A percentile compares a stretch with the other conserved stretches of the same genome.
Conservation (phyloP, 768 basidiomycete genomes). For the Pleurotus eryngii region DNA sequence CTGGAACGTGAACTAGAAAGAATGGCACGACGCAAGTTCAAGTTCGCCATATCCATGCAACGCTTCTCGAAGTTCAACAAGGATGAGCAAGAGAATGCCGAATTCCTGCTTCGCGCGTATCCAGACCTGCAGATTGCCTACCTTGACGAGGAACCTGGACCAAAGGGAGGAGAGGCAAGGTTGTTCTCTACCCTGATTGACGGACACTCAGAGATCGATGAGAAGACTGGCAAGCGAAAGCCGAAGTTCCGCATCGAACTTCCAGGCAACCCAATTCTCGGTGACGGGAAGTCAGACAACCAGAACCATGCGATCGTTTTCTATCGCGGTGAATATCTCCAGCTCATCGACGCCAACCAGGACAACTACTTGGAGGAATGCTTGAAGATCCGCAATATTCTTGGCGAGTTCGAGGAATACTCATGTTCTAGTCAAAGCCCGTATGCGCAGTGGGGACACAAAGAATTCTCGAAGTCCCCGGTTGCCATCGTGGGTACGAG, state of each 20-base stretch:
- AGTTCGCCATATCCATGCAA: constrained; percentile 98
- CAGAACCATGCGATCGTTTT: constrained; percentile 99
- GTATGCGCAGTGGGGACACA: constrained; percentile 93
- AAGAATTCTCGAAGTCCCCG: constrained; percentile 85
- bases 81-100: constrained; percentile 97
- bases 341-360: constrained; percentile 99
- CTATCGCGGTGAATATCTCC: constrained; percentile 98
- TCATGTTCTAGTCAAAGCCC: constrained; percentile 88
- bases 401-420: constrained; percentile 97
- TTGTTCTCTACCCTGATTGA: constrained; percentile 94
- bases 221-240: constrained; percentile 81
- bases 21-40: constrained; percentile 98
- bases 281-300: constrained; percentile 99
- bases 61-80: constrained; percentile 99
- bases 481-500: constrained; percentile 98
- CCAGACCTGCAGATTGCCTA: constrained; percentile 98
- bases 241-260: constrained; percentile 98
- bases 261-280: constrained; percentile 97
- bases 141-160: constrained; percentile 92
- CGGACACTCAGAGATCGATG: constrained; percentile 93
- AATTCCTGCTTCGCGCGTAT: constrained; percentile 95
- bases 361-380: constrained; percentile 99
- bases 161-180: constrained; percentile 82
- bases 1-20: constrained; percentile 95
- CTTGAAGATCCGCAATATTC: constrained; percentile 95